phyloP scores from a whole-genome alignment of 2,329 filamentous ascomycete species.

The Stemphylium vesicarium region DNA sequence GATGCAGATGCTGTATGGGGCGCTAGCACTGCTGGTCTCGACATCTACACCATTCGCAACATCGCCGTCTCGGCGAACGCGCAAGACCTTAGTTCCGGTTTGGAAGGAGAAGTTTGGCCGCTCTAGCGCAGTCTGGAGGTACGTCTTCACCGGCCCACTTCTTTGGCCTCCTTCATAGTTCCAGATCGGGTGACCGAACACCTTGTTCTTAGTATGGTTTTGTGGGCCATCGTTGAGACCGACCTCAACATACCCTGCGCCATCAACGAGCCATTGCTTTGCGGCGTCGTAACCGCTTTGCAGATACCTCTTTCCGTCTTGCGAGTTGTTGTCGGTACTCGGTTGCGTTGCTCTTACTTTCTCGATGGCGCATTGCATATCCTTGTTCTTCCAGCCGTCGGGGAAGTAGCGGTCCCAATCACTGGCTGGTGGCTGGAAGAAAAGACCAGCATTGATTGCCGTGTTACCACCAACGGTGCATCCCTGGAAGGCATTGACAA shows the following conservation, averaged over 20 bases:
- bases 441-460: slow-evolving; percentile 62
- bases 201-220: slow-evolving; percentile 52
- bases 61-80: slow-evolving; percentile 51
- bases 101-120: slow-evolving; percentile 46
- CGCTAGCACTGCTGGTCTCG: slow-evolving; percentile 39
- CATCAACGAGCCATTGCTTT: slow-evolving; percentile 58
- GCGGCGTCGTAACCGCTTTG: slow-evolving; percentile 58
- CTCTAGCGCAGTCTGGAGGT: slow-evolving; percentile 57
- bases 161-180: slow-evolving; percentile 59
- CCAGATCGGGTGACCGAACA: slow-evolving; percentile 58
- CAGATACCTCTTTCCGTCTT: slow-evolving; percentile 55
- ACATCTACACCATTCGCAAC: slow-evolving; percentile 54
- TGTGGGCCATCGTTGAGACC: slow-evolving; percentile 55
- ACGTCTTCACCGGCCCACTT: slow-evolving; percentile 58
- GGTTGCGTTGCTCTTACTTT: slow-evolving; percentile 55
- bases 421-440: slow-evolving; percentile 60
- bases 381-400: slow-evolving; percentile 58
- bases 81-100: slow-evolving; percentile 53
- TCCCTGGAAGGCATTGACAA: slow-evolving; percentile 55
- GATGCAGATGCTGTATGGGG: slow-evolving; percentile 38
- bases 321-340: slow-evolving; percentile 54
- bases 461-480: slow-evolving; percentile 61
- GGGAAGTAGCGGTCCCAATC: slow-evolving; percentile 61
- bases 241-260: slow-evolving; percentile 57
- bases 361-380: slow-evolving; percentile 56